Percentiles rank a stretch among this genome's conserved stretches.
Conservation (phyloP, 2,329 filamentous ascomycete species). For the Fusarium scirpi region DNA sequence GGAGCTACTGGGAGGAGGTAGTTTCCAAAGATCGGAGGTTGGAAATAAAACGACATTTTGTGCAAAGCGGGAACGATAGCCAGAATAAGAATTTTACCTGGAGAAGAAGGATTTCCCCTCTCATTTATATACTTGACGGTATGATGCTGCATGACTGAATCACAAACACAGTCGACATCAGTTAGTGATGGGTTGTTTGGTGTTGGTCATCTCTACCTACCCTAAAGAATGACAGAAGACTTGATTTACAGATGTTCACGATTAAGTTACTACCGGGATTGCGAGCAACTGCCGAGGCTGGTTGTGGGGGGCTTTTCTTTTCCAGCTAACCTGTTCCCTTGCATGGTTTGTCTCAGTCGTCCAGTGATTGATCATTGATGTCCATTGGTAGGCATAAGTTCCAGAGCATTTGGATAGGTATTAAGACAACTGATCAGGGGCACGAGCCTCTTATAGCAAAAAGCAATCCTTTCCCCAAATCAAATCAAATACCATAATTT, state of each 20-base stretch:
- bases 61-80: neutral
- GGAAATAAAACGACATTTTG: conserved; percentile 46
- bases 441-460: neutral
- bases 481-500: neutral
- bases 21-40: conserved; percentile 42
- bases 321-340: neutral
- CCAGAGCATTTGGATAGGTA: neutral
- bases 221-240: neutral
- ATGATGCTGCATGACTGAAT: neutral
- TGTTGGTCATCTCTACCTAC: conserved; percentile 4
- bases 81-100: neutral
- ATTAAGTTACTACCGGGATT: no score
- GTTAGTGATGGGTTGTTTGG: conserved; percentile 24
- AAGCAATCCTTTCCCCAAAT: neutral
- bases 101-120: neutral
- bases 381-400: neutral
- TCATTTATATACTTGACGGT: neutral
- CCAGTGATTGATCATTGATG: neutral
- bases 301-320: neutral
- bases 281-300: neutral
- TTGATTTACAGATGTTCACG: neutral
- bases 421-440: neutral
- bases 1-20: neutral
- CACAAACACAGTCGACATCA: neutral
- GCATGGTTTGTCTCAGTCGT: neutral